These are phyloP conservation scores for Macrotyloma uniflorum DNA, from an alignment of 306 rosid genomes.

Conservation along the genomic window DNA sequence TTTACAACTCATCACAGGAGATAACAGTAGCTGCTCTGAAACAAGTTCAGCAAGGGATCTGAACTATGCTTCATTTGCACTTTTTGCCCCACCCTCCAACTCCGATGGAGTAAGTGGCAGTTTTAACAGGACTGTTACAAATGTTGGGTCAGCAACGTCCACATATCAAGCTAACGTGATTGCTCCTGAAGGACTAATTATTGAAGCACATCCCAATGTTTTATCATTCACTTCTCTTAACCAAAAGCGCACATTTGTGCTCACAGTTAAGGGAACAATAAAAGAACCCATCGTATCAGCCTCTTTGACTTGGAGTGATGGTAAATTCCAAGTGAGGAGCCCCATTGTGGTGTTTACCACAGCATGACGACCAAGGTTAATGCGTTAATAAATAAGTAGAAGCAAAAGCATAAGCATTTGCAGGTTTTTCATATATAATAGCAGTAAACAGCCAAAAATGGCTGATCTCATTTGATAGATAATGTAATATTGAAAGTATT, in stretches of 20 bases:
- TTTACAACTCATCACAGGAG: constrained; percentile 40
- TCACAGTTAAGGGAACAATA: constrained; percentile 31
- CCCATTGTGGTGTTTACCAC: constrained; percentile 27
- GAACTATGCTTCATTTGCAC: constrained; percentile 56
- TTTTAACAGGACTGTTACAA: constrained; percentile 53
- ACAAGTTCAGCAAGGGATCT: constrained; percentile 33
- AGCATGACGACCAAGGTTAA: background rate
- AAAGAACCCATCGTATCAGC: background rate
- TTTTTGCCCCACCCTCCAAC: constrained; percentile 2
- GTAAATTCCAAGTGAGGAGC: constrained; percentile 36
- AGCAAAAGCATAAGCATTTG: constrained; percentile 6
- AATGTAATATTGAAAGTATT: background rate
- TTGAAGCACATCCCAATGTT: constrained; percentile 43
- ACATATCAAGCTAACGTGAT: constrained; percentile 43
- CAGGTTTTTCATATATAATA: background rate
- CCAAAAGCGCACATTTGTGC: constrained; percentile 40
- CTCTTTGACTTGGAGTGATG: constrained; percentile 36
- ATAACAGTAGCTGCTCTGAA: constrained; percentile 37
- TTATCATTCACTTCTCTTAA: constrained; percentile 40
- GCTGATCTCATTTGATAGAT: background rate
- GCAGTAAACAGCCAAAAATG: background rate
- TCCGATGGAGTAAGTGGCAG: background rate
- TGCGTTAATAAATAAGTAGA: background rate
- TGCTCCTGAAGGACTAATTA: constrained; percentile 36
- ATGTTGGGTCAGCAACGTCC: constrained; percentile 45